A percentile compares a stretch with the other conserved stretches of the same genome.
These are phyloP conservation scores for Fusarium tjaetaba DNA, from an alignment of 2,329 filamentous ascomycete genomes.

Conservation along the genomic window DNA sequence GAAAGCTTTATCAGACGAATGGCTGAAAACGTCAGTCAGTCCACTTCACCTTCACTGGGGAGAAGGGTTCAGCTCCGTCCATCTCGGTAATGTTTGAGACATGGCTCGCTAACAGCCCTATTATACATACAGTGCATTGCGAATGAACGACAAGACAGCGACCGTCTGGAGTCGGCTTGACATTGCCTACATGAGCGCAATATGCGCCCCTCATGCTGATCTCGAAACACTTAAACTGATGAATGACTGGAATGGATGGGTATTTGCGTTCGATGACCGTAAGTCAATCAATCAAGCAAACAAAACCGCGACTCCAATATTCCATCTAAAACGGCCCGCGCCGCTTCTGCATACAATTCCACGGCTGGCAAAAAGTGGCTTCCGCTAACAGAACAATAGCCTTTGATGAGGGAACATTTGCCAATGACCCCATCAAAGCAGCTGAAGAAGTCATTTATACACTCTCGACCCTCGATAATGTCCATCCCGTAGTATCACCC, in stretches of 20 bases:
- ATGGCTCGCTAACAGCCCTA: conserved; percentile 1
- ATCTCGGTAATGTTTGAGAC: not conserved
- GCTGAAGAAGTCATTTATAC: conserved; percentile 28
- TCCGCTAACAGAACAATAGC: conserved; percentile 3
- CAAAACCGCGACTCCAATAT: not conserved
- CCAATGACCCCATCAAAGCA: conserved; percentile 23
- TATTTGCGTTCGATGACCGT: conserved; percentile 26
- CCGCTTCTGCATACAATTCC: not conserved
- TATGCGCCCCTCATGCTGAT: conserved; percentile 23
- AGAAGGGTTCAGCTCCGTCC: not conserved
- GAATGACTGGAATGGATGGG: conserved; percentile 28
- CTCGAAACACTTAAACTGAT: conserved; percentile 22
- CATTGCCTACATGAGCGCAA: conserved; percentile 25
- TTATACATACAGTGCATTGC: conserved; percentile 1
- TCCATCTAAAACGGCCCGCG: conserved; percentile 11
- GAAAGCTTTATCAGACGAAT: conserved; percentile 16
- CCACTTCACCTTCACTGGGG: no score
- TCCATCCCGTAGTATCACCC: conserved; percentile 14
- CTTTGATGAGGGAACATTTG: conserved; percentile 21
- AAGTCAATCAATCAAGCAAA: not conserved
- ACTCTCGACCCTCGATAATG: conserved; percentile 16
- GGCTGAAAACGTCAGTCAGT: conserved; percentile 17
- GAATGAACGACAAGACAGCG: conserved; percentile 21
- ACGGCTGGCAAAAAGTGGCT: not conserved
- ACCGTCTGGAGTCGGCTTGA: conserved; percentile 14